Evolutionary conservation across 306 rosid species (phyloP), one percentile per base, ranked within the genome.

Genomic region (Luffa aegyptiaca): DNA sequence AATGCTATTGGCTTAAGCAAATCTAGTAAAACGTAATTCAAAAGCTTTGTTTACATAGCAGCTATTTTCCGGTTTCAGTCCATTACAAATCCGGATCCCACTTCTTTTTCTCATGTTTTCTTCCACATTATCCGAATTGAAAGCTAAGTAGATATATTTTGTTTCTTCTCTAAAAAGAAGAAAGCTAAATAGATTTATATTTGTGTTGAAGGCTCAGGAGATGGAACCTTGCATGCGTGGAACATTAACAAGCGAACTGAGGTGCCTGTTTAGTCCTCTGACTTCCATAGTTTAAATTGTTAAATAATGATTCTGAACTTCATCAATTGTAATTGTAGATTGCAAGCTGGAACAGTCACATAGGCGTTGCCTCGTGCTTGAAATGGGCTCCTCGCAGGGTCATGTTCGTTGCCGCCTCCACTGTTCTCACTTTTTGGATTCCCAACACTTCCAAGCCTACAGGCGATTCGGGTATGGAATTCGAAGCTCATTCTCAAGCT

Each of bases 331-430:
- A 76, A 31, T 83, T 75, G 55, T 77, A 92, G 98, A 96, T 95
- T 84, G 93, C 94, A 76, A 68, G 85, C 87, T 93, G 97, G 99
- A 91, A 74, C 87, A 95, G 97, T 39, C 87, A 89, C 76, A 88
- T 95, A 48, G 97, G 99, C 3, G 96, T 90, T 52, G 89, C 96
- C 36, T 95, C 84, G 2, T 93, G 99, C 93, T 82, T 95, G 89
- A 95, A 89, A 83, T 93, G 99, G 97, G 97, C 97, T 69, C 98
- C 97, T 53, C 97, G 94, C 61, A 86, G 97, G 35, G 93, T 90
- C 82, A 95, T 95, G 99, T 89, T 93, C 18, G 98, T 86, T 3
- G 94, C 97, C n/a, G 97, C 97, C 13, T 93, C 97, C 10, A 86
- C 87, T n/a, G 96, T 91, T 74, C 97, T 95, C 48, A 91, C 97